phyloP scores from a whole-genome alignment of 108 stramenopile genomes.

The Aurantiochytrium sp. region DNA sequence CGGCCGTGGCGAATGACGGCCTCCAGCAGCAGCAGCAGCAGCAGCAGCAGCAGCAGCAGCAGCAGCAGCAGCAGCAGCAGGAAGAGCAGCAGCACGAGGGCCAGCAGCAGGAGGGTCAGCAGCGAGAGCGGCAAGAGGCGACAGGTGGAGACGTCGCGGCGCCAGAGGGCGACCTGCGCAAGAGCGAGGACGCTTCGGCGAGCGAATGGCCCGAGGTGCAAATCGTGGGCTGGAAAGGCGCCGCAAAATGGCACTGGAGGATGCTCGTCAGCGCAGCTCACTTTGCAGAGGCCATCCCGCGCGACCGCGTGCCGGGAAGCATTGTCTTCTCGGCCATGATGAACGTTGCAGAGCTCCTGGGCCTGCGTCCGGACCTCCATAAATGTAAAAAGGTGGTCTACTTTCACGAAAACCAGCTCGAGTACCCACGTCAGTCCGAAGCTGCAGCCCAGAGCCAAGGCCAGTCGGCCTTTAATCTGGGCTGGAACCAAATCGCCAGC shows the following conservation, averaged over 20 bases:
- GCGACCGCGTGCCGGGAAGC: background rate
- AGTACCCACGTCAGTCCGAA: background rate
- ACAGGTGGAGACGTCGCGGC: too few species aligned
- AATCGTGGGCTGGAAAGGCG: background rate
- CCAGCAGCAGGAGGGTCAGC: background rate
- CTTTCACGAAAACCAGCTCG: constrained; percentile 18
- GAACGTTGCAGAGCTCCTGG: constrained; percentile 8
- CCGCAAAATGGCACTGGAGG: constrained; percentile 7
- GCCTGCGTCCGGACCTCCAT: background rate
- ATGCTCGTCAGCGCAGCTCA: background rate
- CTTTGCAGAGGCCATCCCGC: background rate
- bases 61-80: too few species aligned
- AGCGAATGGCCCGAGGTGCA: background rate
- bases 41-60: too few species aligned
- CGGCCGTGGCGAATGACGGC: too few species aligned
- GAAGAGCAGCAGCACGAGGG: background rate
- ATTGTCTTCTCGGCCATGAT: background rate
- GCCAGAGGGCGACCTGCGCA: too few species aligned
- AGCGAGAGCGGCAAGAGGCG: too few species aligned
- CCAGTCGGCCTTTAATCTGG: constrained; percentile 1
- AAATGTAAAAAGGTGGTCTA: background rate
- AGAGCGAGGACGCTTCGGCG: too few species aligned
- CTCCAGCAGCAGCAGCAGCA: too few species aligned
- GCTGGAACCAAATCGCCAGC: background rate
- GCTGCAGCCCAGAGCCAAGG: background rate